Conservation (phyloP, 2,329 filamentous ascomycete genomes). For the Parastagonospora avenae region DNA sequence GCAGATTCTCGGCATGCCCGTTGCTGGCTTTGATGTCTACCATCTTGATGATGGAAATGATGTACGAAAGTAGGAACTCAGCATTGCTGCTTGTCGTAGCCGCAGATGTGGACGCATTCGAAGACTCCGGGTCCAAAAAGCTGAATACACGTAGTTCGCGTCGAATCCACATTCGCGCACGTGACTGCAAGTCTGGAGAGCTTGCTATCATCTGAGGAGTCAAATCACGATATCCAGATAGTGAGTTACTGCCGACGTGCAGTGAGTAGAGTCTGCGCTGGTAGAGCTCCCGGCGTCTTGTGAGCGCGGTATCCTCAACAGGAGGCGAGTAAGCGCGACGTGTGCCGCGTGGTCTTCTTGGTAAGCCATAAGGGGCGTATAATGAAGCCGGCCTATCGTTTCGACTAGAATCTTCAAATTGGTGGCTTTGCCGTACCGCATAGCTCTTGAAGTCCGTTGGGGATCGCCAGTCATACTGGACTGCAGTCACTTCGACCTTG, state of each 20-base stretch:
- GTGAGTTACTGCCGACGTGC: conserved; percentile 79
- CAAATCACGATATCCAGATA: conserved; percentile 77
- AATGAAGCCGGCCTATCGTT: conserved; percentile 7
- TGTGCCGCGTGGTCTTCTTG: conserved; percentile 17
- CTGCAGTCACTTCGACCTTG: conserved; percentile 59
- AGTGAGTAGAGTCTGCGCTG: conserved; percentile 73
- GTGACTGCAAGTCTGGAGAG: conserved; percentile 71
- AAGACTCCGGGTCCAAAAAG: conserved; percentile 62
- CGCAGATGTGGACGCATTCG: conserved; percentile 21
- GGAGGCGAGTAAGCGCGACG: conserved; percentile 31
- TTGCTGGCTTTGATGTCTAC: conserved; percentile 79
- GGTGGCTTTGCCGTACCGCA: conserved; percentile 49
- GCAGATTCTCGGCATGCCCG: conserved; percentile 78
- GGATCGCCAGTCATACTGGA: conserved; percentile 68
- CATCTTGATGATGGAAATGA: conserved; percentile 80
- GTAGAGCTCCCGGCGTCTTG: conserved; percentile 74
- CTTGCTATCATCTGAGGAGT: conserved; percentile 68
- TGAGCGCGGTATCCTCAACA: conserved; percentile 53
- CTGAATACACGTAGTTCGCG: conserved; percentile 84
- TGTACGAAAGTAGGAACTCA: conserved; percentile 85
- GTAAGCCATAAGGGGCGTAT: conserved; percentile 21
- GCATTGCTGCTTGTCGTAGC: conserved; percentile 65
- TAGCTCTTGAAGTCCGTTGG: conserved; percentile 64
- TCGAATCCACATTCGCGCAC: conserved; percentile 80
- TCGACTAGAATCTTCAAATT: conserved; percentile 1